Evolutionary conservation across 1,284 basidiomycete species (phyloP).

Genomic region (Wolfiporia cocos): DNA sequence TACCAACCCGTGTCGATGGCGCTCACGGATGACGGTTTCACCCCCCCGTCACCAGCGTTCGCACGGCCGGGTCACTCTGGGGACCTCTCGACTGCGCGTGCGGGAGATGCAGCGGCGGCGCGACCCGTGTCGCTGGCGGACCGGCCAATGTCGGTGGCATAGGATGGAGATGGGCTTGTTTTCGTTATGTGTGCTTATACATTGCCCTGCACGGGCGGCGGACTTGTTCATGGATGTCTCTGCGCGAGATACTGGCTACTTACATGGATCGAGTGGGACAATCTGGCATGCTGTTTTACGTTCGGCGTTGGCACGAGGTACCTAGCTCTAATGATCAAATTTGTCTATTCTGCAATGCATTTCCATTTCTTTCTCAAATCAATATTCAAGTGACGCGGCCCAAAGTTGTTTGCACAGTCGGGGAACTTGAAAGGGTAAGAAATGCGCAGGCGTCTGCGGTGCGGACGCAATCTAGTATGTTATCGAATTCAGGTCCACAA

Average conservation of each 20-base stretch:
- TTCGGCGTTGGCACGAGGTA: constrained; percentile 1
- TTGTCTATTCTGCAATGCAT: no score
- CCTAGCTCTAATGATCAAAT: constrained; percentile 1
- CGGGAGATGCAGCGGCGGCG: constrained; percentile 16
- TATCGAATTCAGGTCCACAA: no score
- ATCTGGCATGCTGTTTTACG: not conserved
- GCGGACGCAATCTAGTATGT: no score
- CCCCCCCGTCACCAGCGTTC: constrained; percentile 61
- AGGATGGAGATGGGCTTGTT: constrained; percentile 7
- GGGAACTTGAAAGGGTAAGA: no score
- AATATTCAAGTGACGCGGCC: no score
- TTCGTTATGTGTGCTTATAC: not conserved
- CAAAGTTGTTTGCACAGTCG: no score
- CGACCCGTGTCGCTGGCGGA: constrained; percentile 11
- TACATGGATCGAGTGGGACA: not conserved
- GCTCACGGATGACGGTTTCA: constrained; percentile 66
- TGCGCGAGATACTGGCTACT: no score
- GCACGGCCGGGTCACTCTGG: constrained; percentile 34
- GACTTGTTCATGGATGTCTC: not conserved
- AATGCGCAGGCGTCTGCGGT: no score
- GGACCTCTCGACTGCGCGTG: constrained; percentile 11
- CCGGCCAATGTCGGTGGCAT: constrained; percentile 43
- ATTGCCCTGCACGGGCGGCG: no score
- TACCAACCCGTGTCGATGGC: constrained; percentile 76
- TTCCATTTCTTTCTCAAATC: no score